Percentiles rank a stretch among this genome's conserved stretches.
Evolutionary conservation across 2,329 filamentous ascomycete species (phyloP).

Genomic region (Hypoxylon sp.): DNA sequence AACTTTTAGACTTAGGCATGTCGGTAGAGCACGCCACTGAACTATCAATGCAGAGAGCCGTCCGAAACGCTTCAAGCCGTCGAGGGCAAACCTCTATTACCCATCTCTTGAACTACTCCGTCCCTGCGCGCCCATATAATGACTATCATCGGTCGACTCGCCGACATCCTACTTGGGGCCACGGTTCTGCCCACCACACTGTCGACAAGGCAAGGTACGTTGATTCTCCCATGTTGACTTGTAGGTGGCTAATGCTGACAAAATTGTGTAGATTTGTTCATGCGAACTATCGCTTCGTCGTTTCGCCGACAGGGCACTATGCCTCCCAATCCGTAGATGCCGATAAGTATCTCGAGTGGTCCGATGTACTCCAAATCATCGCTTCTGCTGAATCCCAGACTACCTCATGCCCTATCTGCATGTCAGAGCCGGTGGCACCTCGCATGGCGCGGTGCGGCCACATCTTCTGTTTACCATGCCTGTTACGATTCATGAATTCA

Average conservation of each 20-base stretch:
- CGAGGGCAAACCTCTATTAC: constrained; percentile 98
- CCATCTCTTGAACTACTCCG: constrained; percentile 91
- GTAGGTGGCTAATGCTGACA: constrained; percentile 26
- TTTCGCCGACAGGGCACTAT: constrained; percentile 86
- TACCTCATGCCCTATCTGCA: constrained; percentile 92
- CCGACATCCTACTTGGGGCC: constrained; percentile 83
- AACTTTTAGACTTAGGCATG: constrained; percentile 20
- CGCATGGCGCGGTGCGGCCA: constrained; percentile 98
- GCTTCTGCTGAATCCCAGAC: constrained; percentile 91
- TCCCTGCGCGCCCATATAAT: constrained; percentile 79
- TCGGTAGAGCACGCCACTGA: constrained; percentile 12
- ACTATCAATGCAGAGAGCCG: constrained; percentile 57
- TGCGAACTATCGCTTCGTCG: constrained; percentile 97
- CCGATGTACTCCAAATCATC: constrained; percentile 89
- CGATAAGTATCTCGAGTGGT: constrained; percentile 92
- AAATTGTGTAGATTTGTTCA: constrained; percentile 79
- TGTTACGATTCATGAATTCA: constrained; percentile 96
- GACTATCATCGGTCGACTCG: constrained; percentile 70
- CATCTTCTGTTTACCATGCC: constrained; percentile 93
- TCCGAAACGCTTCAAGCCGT: constrained; percentile 74
- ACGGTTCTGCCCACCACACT: constrained; percentile 90
- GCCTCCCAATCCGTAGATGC: constrained; percentile 85
- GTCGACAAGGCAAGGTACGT: constrained; percentile 88
- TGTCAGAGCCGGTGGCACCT: constrained; percentile 91
- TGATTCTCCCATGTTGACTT: constrained; percentile 10